A percentile compares a stretch with the other conserved stretches of the same genome.
Conservation (phyloP, 2,329 filamentous ascomycete genomes). For the Verticillium longisporum region DNA sequence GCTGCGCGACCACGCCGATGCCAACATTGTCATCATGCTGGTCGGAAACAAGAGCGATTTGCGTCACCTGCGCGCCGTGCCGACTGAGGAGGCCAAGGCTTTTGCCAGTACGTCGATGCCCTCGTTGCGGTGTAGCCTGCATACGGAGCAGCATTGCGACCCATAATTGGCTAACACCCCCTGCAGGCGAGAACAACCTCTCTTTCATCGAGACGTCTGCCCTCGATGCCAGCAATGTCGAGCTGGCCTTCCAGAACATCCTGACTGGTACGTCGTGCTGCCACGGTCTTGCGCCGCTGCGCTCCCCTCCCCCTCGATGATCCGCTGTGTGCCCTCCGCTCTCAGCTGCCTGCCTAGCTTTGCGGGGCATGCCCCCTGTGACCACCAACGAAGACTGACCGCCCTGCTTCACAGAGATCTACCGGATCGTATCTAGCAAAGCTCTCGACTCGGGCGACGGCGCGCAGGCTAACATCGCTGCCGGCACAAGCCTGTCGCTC, state of each 20-base stretch:
- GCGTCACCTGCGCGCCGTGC: slow-evolving; percentile 92
- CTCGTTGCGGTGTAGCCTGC: slow-evolving; percentile 9
- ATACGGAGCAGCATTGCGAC: background rate
- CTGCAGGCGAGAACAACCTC: slow-evolving; percentile 85
- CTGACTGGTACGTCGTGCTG: slow-evolving; percentile 69
- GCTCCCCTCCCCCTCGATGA: background rate
- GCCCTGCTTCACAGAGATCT: slow-evolving; percentile 66
- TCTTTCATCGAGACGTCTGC: slow-evolving; percentile 99
- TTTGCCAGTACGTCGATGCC: slow-evolving; percentile 71
- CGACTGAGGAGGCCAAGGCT: slow-evolving; percentile 94
- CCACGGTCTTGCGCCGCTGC: slow-evolving; percentile 2
- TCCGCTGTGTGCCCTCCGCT: background rate
- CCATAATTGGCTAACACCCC: slow-evolving; percentile 2
- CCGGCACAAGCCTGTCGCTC: slow-evolving; percentile 78
- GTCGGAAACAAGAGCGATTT: slow-evolving; percentile 99
- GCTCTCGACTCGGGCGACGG: slow-evolving; percentile 85
- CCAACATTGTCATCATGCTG: slow-evolving; percentile 99
- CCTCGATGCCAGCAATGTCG: slow-evolving; percentile 97
- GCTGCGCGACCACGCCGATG: slow-evolving; percentile 93
- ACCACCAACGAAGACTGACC: slow-evolving; percentile 3
- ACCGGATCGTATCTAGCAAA: slow-evolving; percentile 98
- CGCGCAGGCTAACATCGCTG: slow-evolving; percentile 70
- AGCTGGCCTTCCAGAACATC: slow-evolving; percentile 99
- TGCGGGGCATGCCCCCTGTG: background rate
- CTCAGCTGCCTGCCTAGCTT: background rate